These are phyloP conservation scores for Mimosa pudica DNA, from an alignment of 306 rosid genomes.

Conservation along the genomic window DNA sequence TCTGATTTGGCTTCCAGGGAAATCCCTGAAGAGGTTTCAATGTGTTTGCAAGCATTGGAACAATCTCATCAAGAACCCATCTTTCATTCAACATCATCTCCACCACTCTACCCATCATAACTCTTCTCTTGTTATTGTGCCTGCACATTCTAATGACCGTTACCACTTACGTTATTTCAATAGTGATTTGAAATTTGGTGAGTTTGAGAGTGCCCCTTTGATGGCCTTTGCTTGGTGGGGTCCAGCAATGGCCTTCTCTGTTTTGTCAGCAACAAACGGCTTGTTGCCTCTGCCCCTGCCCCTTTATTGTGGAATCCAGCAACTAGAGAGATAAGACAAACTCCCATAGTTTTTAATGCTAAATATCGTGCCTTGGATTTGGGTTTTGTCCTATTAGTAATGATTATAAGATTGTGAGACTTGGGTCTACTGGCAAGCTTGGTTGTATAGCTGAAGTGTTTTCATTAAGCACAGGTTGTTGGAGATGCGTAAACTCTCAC, in stretches of 20 bases:
- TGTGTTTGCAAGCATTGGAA: background rate
- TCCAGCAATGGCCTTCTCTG: background rate
- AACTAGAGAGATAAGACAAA: background rate
- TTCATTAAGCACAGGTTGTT: background rate
- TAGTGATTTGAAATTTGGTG: too few species aligned
- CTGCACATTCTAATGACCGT: too few species aligned
- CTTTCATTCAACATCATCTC: conserved; percentile 20
- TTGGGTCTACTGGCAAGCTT: too few species aligned
- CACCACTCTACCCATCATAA: background rate
- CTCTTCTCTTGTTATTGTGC: background rate
- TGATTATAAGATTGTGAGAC: background rate
- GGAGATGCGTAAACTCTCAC: background rate
- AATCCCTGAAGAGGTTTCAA: conserved; percentile 28
- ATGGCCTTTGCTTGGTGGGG: background rate
- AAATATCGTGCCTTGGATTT: background rate
- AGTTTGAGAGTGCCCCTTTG: too few species aligned
- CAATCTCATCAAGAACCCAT: background rate
- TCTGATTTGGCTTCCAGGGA: conserved; percentile 24
- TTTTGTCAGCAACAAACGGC: background rate
- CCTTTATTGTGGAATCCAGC: background rate
- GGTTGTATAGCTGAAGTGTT: background rate
- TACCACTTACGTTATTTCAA: too few species aligned
- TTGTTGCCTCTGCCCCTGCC: background rate
- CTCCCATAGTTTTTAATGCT: background rate
- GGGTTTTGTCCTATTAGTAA: background rate